phyloP scores from a whole-genome alignment of 305 asterid species.

The Fraxinus sp. region DNA sequence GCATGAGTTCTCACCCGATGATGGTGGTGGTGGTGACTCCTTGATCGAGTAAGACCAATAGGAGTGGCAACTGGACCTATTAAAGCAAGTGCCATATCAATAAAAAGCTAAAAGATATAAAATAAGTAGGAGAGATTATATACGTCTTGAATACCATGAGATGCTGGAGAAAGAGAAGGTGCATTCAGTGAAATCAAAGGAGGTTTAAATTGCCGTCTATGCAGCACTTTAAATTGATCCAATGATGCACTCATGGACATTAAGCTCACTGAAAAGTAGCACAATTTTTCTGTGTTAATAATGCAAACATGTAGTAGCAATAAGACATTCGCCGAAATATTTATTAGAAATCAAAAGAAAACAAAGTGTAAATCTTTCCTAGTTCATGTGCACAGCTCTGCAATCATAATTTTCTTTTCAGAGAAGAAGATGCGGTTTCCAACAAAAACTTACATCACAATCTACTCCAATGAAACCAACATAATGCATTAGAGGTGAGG shows the following conservation, averaged over 20 bases:
- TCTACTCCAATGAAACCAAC: conserved; percentile 1
- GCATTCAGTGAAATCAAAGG: conserved; percentile 38
- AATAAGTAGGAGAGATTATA: conserved; percentile 6
- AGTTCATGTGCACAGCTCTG: not conserved
- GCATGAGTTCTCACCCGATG: conserved; percentile 38
- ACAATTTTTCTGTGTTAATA: conserved; percentile 14
- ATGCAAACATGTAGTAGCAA: not conserved
- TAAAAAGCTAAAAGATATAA: conserved; percentile 3
- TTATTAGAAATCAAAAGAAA: conserved; percentile 9
- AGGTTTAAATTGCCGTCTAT: conserved; percentile 39
- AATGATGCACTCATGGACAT: conserved; percentile 41
- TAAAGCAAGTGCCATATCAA: conserved; percentile 35
- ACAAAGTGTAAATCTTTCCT: not conserved
- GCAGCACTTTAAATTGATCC: conserved; percentile 37
- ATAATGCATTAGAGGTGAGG: not conserved
- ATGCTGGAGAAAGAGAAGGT: conserved; percentile 56
- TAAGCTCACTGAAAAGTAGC: conserved; percentile 48
- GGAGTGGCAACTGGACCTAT: conserved; percentile 57
- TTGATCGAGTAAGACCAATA: conserved; percentile 35
- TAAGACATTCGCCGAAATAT: not conserved
- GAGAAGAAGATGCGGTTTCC: not conserved
- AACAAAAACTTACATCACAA: not conserved
- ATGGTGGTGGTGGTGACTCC: conserved; percentile 43
- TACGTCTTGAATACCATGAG: conserved; percentile 53
- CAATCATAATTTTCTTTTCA: not conserved